Percentiles rank a stretch among this genome's conserved stretches.
phyloP scores from a whole-genome alignment of 2,329 filamentous ascomycete genomes.

The Paraconiothyrium brasiliense region DNA sequence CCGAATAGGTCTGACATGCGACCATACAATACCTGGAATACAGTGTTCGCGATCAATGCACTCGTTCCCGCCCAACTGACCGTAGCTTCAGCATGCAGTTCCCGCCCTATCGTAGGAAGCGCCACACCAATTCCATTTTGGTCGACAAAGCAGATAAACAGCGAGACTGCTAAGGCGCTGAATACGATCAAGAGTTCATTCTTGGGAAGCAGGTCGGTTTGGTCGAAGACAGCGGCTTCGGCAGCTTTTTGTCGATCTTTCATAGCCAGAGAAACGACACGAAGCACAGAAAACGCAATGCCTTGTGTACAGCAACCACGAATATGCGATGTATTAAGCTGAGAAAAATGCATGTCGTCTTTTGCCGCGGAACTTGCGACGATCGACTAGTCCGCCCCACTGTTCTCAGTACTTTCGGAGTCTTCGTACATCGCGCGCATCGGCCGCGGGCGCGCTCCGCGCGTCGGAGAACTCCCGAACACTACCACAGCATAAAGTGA shows the following conservation, averaged over 20 bases:
- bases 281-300: neutral
- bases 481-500: neutral
- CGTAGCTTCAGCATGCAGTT: slow-evolving; percentile 46
- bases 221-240: slow-evolving; percentile 50
- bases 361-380: neutral
- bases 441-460: neutral
- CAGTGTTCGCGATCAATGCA: slow-evolving; percentile 65
- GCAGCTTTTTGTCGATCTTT: slow-evolving; percentile 24
- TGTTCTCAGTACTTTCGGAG: slow-evolving; percentile 4
- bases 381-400: slow-evolving; percentile 5
- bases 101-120: slow-evolving; percentile 46
- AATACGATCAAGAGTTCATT: slow-evolving; percentile 63
- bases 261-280: slow-evolving; percentile 11
- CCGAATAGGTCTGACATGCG: slow-evolving; percentile 69
- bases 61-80: slow-evolving; percentile 67
- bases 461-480: neutral
- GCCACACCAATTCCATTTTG: slow-evolving; percentile 64
- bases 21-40: slow-evolving; percentile 72
- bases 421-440: neutral
- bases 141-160: slow-evolving; percentile 65
- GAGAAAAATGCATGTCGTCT: neutral
- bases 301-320: neutral
- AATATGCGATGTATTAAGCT: slow-evolving; percentile 1
- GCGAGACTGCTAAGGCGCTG: slow-evolving; percentile 59
- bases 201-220: slow-evolving; percentile 66